These are phyloP conservation scores for Lodderomyces oxycetoniae DNA, from an alignment of 1,139 yeast genomes.

Conservation along the genomic window DNA sequence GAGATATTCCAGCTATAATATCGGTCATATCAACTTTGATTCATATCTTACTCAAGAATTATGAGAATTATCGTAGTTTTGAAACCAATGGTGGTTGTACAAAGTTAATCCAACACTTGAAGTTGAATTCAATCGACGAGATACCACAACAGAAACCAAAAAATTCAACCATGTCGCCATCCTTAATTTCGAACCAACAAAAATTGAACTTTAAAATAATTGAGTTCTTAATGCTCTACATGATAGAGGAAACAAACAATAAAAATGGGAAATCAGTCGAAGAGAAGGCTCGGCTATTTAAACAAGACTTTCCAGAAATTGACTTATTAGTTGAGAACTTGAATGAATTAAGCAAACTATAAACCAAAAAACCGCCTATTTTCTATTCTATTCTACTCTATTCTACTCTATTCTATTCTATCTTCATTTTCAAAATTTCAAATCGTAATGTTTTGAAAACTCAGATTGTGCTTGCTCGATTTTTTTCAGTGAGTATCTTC, in stretches of 20 bases:
- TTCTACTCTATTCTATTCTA: background rate
- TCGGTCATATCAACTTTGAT: slow-evolving; percentile 56
- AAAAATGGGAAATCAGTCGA: slow-evolving; percentile 26
- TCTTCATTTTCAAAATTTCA: slow-evolving; percentile 7
- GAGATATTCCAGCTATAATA: slow-evolving; percentile 24
- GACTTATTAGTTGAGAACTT: slow-evolving; percentile 38
- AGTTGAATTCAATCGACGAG: slow-evolving; percentile 17
- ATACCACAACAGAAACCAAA: slow-evolving; percentile 8
- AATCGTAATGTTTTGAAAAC: slow-evolving; percentile 13
- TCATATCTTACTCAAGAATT: slow-evolving; percentile 55
- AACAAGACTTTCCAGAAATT: slow-evolving; percentile 40
- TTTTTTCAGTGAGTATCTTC: slow-evolving; percentile 7
- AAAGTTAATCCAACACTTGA: slow-evolving; percentile 41
- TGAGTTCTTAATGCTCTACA: slow-evolving; percentile 67
- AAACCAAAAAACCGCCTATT: slow-evolving; percentile 2
- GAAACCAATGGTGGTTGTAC: slow-evolving; percentile 59
- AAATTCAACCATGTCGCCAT: background rate
- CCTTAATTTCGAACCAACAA: slow-evolving; percentile 22
- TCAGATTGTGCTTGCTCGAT: slow-evolving; percentile 9
- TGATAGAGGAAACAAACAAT: slow-evolving; percentile 54
- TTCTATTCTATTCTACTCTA: slow-evolving; percentile 1
- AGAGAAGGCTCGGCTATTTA: slow-evolving; percentile 55
- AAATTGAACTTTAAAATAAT: slow-evolving; percentile 55
- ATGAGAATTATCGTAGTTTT: slow-evolving; percentile 53
- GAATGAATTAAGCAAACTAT: slow-evolving; percentile 28